Conservation (phyloP, 2,329 filamentous ascomycete genomes). For the Scedosporium dehoogii region DNA sequence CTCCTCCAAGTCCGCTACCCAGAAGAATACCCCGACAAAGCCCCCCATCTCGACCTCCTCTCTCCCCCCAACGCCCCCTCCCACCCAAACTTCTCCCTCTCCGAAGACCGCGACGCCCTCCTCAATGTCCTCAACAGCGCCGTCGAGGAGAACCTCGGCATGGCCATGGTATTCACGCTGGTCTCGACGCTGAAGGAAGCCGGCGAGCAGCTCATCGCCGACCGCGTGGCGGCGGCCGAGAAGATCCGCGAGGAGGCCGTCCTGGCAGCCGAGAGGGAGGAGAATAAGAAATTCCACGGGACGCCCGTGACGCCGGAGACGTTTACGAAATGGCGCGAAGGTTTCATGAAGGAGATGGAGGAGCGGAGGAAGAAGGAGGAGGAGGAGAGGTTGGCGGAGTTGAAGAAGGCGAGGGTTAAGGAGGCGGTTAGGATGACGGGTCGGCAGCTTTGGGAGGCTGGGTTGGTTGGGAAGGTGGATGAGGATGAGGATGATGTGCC, state of each 20-base stretch:
- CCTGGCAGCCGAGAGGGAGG: slow-evolving; percentile 65
- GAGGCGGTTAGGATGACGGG: slow-evolving; percentile 65
- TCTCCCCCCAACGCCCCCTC: slow-evolving; percentile 58
- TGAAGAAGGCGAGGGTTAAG: slow-evolving; percentile 68
- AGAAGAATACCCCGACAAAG: slow-evolving; percentile 80
- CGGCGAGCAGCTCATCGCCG: slow-evolving; percentile 74
- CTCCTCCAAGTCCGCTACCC: slow-evolving; percentile 82
- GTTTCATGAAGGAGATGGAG: slow-evolving; percentile 71
- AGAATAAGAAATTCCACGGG: slow-evolving; percentile 95
- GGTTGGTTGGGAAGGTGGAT: slow-evolving; percentile 56
- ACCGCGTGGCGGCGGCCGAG: slow-evolving; percentile 57
- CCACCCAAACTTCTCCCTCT: slow-evolving; percentile 67
- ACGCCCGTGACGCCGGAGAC: slow-evolving; percentile 78
- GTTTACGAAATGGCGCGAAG: slow-evolving; percentile 73
- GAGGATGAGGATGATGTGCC: slow-evolving; percentile 52
- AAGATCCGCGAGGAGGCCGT: slow-evolving; percentile 45
- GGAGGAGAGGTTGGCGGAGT: slow-evolving; percentile 72
- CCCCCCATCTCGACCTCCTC: slow-evolving; percentile 72
- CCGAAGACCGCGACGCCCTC: slow-evolving; percentile 67
- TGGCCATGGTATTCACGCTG: slow-evolving; percentile 95
- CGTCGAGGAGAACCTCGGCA: slow-evolving; percentile 87
- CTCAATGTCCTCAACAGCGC: slow-evolving; percentile 62
- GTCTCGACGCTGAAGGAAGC: slow-evolving; percentile 80
- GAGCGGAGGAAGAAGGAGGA: slow-evolving; percentile 58
- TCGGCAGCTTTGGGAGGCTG: slow-evolving; percentile 68